Evolutionary conservation across 805 yeast genomes (phyloP), one percentile per base, ranked within the genome.

Genomic region (Candida dendrica): DNA sequence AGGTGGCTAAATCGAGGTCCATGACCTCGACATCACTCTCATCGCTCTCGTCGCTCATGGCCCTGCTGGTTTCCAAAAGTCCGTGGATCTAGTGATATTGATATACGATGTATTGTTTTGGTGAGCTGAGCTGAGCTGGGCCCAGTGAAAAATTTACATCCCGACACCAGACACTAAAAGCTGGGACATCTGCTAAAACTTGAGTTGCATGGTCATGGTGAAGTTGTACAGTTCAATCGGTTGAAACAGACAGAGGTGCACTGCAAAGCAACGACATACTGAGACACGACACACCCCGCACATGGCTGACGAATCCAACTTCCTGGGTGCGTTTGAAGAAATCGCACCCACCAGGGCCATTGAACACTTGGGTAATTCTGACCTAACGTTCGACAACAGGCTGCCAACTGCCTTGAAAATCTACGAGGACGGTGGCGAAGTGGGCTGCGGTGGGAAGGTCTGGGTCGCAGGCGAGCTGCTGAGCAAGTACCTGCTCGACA

Each of bases 361-460:
- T 3, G 55, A 60, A 31, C 67, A 69, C 39, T 47, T 64, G 11
- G 75, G 76, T 10, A 52, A 55, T 16, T 50, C 64, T 1, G 65
- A 57, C 37, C 55, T 70, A 36, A 59, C 64, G 11, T 69, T 69
- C 43, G 68, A 64, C 34, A 71, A 71, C 1, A 58, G 65, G 37
- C 52, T 70, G 19, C 39, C 46, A 0, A 42, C 51, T 6, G 62
- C 63, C 1, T 54, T 74, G 26, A 53, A 63, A 47, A 66, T 77
- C 22, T 63, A 60, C 43, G 78, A 73, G 47, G 81, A 77, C 49
- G 81, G 81, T 33, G 82, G 82, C 7, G 74, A 68, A 1, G 54
- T 68, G 5, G 83, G 83, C 2, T 77, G 82, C 55, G 83, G 83
- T n/a, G 83, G 83, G 3, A 71, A 74, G 43, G 63, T 77, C 4